Conservation (phyloP, 208 protist species). For the Leishmania arabica region DNA sequence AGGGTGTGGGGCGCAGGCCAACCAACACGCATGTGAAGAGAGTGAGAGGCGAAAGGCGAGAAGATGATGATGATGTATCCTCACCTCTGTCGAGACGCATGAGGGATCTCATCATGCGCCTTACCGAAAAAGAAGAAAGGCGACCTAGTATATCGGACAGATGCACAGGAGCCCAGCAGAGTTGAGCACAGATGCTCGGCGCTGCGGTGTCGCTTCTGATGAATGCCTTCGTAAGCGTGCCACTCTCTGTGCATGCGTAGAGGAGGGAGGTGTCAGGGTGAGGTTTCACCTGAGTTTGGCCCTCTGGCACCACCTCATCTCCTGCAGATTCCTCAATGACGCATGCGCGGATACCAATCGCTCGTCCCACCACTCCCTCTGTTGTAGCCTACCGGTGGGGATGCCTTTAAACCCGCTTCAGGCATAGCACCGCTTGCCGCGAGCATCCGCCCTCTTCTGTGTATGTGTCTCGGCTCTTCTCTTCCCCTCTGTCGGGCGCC, state of each 20-base stretch:
- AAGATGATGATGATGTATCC: not conserved
- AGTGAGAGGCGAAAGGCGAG: not conserved
- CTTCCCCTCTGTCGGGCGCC: not conserved
- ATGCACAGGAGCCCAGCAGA: not conserved
- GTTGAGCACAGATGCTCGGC: not conserved
- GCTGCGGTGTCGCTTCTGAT: not conserved
- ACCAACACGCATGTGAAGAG: not conserved
- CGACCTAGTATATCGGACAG: not conserved
- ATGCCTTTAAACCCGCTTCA: not conserved
- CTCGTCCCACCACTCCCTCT: no score
- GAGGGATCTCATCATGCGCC: not conserved
- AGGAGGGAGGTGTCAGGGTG: not conserved
- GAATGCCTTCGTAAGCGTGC: not conserved
- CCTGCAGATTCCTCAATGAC: not conserved
- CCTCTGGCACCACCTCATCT: not conserved
- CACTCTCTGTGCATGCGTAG: not conserved
- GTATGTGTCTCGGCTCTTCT: not conserved
- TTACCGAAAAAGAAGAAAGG: no score
- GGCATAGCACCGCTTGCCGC: not conserved
- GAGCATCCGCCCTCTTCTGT: no score
- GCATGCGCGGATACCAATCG: not conserved
- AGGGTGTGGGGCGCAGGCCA: not conserved
- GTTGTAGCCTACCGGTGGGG: not conserved
- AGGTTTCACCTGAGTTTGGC: not conserved
- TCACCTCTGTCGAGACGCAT: not conserved